phyloP scores from a whole-genome alignment of 2,329 filamentous ascomycete genomes.

The Clarireedia monteithiana region DNA sequence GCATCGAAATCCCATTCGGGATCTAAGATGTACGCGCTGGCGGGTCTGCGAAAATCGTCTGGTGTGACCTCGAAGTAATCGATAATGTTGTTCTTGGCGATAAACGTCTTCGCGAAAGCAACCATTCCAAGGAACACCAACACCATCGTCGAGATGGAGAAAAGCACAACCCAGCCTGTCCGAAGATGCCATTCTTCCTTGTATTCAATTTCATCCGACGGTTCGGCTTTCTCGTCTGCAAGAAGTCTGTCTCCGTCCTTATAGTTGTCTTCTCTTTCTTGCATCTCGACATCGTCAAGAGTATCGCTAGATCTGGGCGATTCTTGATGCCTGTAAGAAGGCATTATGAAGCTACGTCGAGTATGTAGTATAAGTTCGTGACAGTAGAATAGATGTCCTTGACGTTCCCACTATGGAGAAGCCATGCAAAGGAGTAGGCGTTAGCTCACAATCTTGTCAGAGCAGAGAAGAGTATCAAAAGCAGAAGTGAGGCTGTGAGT shows the following conservation, averaged over 20 bases:
- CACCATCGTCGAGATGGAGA: slow-evolving; percentile 16
- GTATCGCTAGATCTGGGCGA: slow-evolving; percentile 11
- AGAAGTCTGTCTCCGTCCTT: slow-evolving; percentile 22
- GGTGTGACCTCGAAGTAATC: slow-evolving; percentile 10
- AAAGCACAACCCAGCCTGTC: slow-evolving; percentile 22
- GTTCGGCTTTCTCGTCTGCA: slow-evolving; percentile 14
- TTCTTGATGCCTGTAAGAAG: slow-evolving; percentile 13
- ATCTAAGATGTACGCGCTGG: slow-evolving; percentile 49
- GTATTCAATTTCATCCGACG: slow-evolving; percentile 14
- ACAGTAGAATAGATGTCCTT: too few relatives aligned
- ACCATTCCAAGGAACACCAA: slow-evolving; percentile 19
- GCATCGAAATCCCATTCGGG: slow-evolving; percentile 47
- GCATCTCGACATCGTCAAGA: slow-evolving; percentile 24
- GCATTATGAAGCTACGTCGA: slow-evolving; percentile 9
- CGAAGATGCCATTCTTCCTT: slow-evolving; percentile 26
- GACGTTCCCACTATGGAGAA: neutral
- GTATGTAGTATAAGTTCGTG: neutral
- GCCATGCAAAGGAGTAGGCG: neutral
- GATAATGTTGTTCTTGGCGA: slow-evolving; percentile 11
- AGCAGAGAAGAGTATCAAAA: too few relatives aligned
- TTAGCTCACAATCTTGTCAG: too few relatives aligned
- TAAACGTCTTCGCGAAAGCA: slow-evolving; percentile 20
- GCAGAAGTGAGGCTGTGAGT: too few relatives aligned
- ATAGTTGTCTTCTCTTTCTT: slow-evolving; percentile 18
- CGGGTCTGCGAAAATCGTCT: slow-evolving; percentile 26